A percentile compares a stretch with the other conserved stretches of the same genome.
Evolutionary conservation across 495 filamentous ascomycete genomes (phyloP).

Genomic region (Annulohypoxylon nitens): DNA sequence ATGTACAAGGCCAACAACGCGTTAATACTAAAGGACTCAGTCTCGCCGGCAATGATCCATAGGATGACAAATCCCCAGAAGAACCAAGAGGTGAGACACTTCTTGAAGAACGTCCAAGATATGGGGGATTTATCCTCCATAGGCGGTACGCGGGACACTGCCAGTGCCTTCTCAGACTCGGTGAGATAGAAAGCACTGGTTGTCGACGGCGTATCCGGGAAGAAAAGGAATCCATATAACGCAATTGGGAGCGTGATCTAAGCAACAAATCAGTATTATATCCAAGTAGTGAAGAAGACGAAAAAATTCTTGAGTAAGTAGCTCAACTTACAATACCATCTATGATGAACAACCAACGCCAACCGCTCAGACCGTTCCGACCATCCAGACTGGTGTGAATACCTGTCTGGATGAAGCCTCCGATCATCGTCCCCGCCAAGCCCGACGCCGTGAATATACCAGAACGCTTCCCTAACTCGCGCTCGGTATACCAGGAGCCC

Average conservation of each 20-base stretch:
- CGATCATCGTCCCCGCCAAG: conserved; percentile 64
- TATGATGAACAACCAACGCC: conserved; percentile 77
- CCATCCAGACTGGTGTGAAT: conserved; percentile 68
- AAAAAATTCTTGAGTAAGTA: conserved; percentile 6
- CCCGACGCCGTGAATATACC: conserved; percentile 68
- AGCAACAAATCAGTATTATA: conserved; percentile 32
- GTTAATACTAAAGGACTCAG: conserved; percentile 65
- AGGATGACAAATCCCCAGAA: conserved; percentile 66
- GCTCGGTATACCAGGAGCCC: conserved; percentile 74
- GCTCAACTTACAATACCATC: conserved; percentile 49
- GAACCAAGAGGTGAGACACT: conserved; percentile 59
- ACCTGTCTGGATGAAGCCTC: conserved; percentile 70
- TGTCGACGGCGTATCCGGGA: conserved; percentile 70
- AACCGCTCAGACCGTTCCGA: conserved; percentile 65
- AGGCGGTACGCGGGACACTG: conserved; percentile 55
- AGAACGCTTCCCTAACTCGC: conserved; percentile 73
- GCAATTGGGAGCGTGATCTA: conserved; percentile 69
- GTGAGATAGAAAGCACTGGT: conserved; percentile 67
- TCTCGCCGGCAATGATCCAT: conserved; percentile 64
- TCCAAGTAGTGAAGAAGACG: conserved; percentile 38
- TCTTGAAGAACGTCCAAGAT: conserved; percentile 56
- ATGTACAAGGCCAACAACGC: conserved; percentile 61
- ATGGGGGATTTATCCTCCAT: conserved; percentile 51
- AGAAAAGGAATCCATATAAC: conserved; percentile 68
- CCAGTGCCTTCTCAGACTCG: conserved; percentile 59